Base-by-base conservation (phyloP, 805 yeast species). In the Cyberlindnera mrakii region DNA sequence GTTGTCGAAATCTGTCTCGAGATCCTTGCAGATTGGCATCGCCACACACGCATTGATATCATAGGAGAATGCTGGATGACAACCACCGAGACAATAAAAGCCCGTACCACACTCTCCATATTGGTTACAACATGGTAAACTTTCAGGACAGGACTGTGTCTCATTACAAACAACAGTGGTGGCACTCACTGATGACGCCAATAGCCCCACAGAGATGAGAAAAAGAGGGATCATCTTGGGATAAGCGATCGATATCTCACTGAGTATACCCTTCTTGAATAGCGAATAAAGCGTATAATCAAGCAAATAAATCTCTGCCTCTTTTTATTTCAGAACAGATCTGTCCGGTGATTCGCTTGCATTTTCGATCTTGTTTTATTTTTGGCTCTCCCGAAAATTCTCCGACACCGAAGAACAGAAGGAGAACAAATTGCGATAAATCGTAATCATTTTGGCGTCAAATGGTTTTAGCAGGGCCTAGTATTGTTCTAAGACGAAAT, bases 81-180 rank as follows among this genome's bases (percentile, higher is more conserved):
- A 90, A 30, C 95, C 91, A 47, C 91, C 93, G 41, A 89, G 70
- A 70, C 97, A 90, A 64, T 72, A 73, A 15, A 72, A 61, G 18
- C 95, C 95, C 19, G 80, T 74, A 54, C 95, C 95, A 68, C 95
- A 86, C 29, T 64, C 68, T 39, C 96, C 96, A 52, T 75, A 81
- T 52, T 79, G 82, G 11, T 86, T 78, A 63, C 97, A 89, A 64
- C 97, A 89, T 44, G 97, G 97, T n/a, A 59, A 51, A 37, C 70
- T 72, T 57, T 82, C 78, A 2, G 97, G 96, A 66, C 97, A 89
- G 5, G 69, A 54, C 14, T 55, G 46, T 10, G 78, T 68, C 9
- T 73, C 63, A 48, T 73, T 74, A 66, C 96, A 88, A n/a, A 54
- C 18, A 5, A 42, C 35, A 3, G 36, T 18, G 31, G 36, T 32